Evolutionary conservation across 345 rosid species (phyloP), one percentile per base, ranked within the genome.

Genomic region (Bruguiera gymnorhiza): DNA sequence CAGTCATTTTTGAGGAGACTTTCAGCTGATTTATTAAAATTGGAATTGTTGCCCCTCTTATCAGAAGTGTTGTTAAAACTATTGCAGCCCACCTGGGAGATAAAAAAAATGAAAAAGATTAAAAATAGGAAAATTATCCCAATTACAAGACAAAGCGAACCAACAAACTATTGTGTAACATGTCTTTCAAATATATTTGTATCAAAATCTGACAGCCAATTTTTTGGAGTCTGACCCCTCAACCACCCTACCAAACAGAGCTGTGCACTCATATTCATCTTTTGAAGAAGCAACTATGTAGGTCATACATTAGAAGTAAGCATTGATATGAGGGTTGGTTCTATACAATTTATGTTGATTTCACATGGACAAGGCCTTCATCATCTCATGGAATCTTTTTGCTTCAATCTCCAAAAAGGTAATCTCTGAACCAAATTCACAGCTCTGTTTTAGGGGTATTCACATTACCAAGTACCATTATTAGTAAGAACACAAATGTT

Each of bases 51-150:
- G 76, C 75, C n/a, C 84, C 74, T 70, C 98, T 86, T 67, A 89
- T 87, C 75, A 91, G 3, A 60, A 91, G 64, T 9, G 98, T 94
- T 52, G 96, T 81, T 36, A 91, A 6, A 51, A 78, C 77, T 54
- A 94, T 89, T 64, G 97, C 87, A 15, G 89, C 89, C 98, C 98
- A 94, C 98, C 98, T 90, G 80, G 71, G 63, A 70, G 1, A 56
- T 36, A 53, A 21, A 65, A 62, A 51, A 26, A 15, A 6, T 19
- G 51, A 19, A 66, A 1, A 21, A 39, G 68, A 68, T 11, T 29
- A 20, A 63, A 0, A 55, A 31, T 51, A 30, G 9, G 20, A 8
- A 43, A 64, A 52, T 65, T 36, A 57, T 58, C 10, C 30, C 24
- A 27, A 18, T 21, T 64, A 24, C 6, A 20, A 19, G 15, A 55